Evolutionary conservation across 768 basidiomycete genomes (phyloP), one percentile per base, ranked within the genome.

Genomic region (Lentinula sp.): DNA sequence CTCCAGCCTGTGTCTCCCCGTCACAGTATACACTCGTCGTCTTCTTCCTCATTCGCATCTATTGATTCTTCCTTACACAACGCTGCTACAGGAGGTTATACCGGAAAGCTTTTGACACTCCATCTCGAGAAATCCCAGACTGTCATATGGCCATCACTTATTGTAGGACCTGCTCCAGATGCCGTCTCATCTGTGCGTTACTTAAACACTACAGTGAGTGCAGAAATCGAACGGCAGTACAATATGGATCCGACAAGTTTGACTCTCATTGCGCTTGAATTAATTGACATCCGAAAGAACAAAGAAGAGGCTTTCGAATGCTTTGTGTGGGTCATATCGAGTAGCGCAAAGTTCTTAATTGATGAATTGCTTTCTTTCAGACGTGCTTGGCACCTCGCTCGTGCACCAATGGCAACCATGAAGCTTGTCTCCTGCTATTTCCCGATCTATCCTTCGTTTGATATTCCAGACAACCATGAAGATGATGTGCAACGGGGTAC

Each of bases 161-260:
- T 93, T 54, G 80, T 89, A n/a, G 80, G 91, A 35, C 87, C 91
- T 8, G 88, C 84, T 8, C 86, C 88, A 1, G 82, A 83, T 52
- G 73, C 80, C 10, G 69, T 89, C 5, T 39, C 57, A n/a, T 42
- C 49, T 0, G 80, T 85, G 3, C 76, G 71, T 56, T 70, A 80
- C 18, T 73, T 79, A 4, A 78, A 80, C 58, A 79, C 85, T 1
- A 74, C 84, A 37, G 76, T 84, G 7, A 79, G 70, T 61, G 78
- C 75, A 57, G 80, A 78, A 60, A 70, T 76, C 58, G 89, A 91
- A 61, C 78, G 82, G 50, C 80, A 82, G 66, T 93, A 88, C 65
- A 92, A 93, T 65, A 91, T 93, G 88, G 91, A 93, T 70, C 85
- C 91, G 1, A 93, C 91, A 13, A 92, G 90, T 71, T 74, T 93